These are phyloP conservation scores for Nicotiana obtusifolia DNA, from an alignment of 257 asterid genomes.

Conservation along the genomic window DNA sequence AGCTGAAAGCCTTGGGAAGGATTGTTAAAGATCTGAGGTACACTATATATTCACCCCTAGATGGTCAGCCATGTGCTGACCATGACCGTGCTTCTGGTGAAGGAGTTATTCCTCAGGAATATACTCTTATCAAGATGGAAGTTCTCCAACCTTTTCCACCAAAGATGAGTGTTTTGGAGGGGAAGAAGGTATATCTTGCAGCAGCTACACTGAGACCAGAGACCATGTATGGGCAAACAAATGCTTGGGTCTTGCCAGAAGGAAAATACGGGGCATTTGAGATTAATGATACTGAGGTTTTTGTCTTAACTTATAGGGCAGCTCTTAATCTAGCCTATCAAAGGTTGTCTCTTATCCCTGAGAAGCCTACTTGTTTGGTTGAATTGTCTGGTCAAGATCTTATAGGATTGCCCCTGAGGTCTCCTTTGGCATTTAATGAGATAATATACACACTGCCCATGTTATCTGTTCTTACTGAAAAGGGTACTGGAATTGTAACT, in stretches of 20 bases:
- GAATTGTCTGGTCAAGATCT: conserved; percentile 89
- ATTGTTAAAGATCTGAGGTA: conserved; percentile 82
- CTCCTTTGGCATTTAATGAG: conserved; percentile 73
- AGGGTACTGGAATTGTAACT: conserved; percentile 94
- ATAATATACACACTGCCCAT: conserved; percentile 81
- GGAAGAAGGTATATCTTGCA: conserved; percentile 83
- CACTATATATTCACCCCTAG: conserved; percentile 77
- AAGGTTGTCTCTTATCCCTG: conserved; percentile 58
- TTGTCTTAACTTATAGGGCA: conserved; percentile 65
- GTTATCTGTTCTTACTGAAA: conserved; percentile 84
- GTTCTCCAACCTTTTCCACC: conserved; percentile 73
- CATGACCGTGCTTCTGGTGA: conserved; percentile 97
- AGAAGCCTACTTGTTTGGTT: conserved; percentile 74
- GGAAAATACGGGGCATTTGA: conserved; percentile 94
- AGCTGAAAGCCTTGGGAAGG: conserved; percentile 70
- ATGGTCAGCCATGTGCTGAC: conserved; percentile 98
- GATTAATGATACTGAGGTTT: conserved; percentile 70
- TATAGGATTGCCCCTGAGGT: conserved; percentile 68
- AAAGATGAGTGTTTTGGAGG: conserved; percentile 63
- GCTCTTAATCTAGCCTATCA: conserved; percentile 93
- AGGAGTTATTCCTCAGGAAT: conserved; percentile 95
- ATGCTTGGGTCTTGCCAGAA: conserved; percentile 92
- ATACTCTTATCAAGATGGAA: conserved; percentile 91
- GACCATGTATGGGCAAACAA: conserved; percentile 94
- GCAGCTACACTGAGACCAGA: conserved; percentile 96